phyloP scores from a whole-genome alignment of 2,329 filamentous ascomycete genomes.

The Beauveria medogensis region DNA sequence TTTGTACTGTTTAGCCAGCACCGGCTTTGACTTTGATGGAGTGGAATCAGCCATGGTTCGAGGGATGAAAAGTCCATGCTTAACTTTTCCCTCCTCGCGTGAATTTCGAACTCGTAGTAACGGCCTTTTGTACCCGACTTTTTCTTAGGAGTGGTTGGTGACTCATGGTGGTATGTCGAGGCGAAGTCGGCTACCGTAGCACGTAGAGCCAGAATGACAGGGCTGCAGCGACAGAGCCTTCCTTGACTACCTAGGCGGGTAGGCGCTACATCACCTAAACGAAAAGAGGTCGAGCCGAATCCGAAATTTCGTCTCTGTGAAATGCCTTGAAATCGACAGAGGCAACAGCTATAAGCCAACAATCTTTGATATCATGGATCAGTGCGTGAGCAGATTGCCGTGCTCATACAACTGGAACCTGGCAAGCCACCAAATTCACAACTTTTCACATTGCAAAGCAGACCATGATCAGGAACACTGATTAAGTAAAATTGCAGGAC shows the following conservation, averaged over 20 bases:
- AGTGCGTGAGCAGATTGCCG: not conserved
- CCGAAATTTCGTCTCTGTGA: no score
- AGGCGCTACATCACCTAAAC: no score
- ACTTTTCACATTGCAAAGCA: not conserved
- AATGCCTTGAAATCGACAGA: no score
- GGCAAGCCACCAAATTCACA: not conserved
- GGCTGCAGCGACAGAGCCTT: no score
- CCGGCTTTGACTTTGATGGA: not conserved
- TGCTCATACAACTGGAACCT: not conserved
- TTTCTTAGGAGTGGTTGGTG: not conserved
- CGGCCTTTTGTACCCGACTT: not conserved
- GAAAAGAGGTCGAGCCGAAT: no score
- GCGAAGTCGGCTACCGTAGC: not conserved
- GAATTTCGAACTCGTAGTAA: not conserved
- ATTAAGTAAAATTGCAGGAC: not conserved
- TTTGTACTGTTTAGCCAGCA: constrained; percentile 1
- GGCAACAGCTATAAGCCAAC: no score
- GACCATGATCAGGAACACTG: not conserved
- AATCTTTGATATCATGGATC: no score
- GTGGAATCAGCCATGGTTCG: not conserved
- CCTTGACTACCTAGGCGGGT: not conserved
- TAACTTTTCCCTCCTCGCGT: not conserved
- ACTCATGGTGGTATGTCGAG: not conserved
- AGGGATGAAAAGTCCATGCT: not conserved
- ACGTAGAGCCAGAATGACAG: not conserved